A percentile compares a stretch with the other conserved stretches of the same genome.
Evolutionary conservation across 2,329 filamentous ascomycete genomes (phyloP).

Genomic region (Claviceps monticola): DNA sequence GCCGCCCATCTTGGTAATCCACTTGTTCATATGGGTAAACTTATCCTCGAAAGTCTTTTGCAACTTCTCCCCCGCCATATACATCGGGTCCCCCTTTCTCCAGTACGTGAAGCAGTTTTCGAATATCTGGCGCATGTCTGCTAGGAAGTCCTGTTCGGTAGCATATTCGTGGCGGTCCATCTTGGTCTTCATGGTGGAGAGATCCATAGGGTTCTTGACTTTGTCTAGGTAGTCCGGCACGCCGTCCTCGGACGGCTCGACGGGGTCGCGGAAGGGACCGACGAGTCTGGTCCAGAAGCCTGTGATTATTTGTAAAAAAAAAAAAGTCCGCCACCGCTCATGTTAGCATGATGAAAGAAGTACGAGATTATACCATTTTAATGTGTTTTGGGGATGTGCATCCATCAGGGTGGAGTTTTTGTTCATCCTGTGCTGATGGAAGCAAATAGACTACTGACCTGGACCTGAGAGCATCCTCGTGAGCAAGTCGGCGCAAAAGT

Average conservation of each 20-base stretch:
- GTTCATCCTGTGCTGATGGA: neutral
- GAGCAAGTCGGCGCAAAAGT: conserved; percentile 44
- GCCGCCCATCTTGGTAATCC: conserved; percentile 38
- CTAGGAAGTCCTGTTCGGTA: conserved; percentile 37
- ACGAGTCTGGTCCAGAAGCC: conserved; percentile 55
- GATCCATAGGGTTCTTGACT: conserved; percentile 48
- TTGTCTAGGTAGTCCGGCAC: conserved; percentile 49
- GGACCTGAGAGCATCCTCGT: conserved; percentile 48
- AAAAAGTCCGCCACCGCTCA: neutral
- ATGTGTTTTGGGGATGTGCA: no score
- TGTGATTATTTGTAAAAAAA: conserved; percentile 12
- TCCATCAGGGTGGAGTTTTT: no score
- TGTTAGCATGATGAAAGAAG: no score
- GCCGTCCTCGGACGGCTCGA: conserved; percentile 40
- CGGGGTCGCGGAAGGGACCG: conserved; percentile 45
- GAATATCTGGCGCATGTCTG: conserved; percentile 48
- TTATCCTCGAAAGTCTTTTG: conserved; percentile 47
- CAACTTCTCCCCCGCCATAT: conserved; percentile 39
- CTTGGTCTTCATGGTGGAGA: conserved; percentile 45
- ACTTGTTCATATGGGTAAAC: conserved; percentile 44
- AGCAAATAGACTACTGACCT: conserved; percentile 23
- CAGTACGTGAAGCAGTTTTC: conserved; percentile 52
- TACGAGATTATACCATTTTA: no score
- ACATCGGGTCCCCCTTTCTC: conserved; percentile 41
- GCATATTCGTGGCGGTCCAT: conserved; percentile 41